Percentiles rank a stretch among this genome's conserved stretches.
Conservation (phyloP, 495 filamentous ascomycete species). For the Podospora comata region DNA sequence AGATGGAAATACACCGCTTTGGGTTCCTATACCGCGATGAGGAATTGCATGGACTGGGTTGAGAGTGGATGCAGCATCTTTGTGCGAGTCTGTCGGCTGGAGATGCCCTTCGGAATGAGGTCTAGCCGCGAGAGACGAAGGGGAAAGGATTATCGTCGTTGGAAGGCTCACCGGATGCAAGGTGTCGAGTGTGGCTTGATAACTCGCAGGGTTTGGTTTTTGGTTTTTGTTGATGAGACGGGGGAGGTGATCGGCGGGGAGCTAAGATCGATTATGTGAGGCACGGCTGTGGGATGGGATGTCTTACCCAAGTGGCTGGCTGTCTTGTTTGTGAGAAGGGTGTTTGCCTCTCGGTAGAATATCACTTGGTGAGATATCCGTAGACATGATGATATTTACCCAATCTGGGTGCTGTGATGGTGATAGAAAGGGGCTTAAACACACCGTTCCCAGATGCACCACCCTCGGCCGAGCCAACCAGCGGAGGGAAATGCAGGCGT, state of each 20-base stretch:
- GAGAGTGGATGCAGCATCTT: too few species aligned
- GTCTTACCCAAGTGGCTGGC: neutral
- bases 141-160: neutral
- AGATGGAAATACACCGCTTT: neutral
- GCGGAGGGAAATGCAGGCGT: too few species aligned
- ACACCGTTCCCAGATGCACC: neutral
- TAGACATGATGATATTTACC: neutral
- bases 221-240: neutral
- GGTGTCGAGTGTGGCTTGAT: conserved; percentile 7
- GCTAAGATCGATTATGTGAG: neutral
- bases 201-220: neutral
- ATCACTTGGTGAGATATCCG: neutral
- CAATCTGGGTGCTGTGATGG: neutral
- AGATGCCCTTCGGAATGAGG: neutral
- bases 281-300: neutral
- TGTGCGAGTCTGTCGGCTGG: neutral
- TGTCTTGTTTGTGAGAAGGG: neutral
- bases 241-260: neutral
- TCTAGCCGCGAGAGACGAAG: neutral
- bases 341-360: neutral
- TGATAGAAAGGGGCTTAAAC: neutral
- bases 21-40: neutral
- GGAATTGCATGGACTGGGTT: neutral
- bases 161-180: neutral
- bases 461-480: neutral